Evolutionary conservation across 2,329 filamentous ascomycete genomes (phyloP), one percentile per base, ranked within the genome.

Genomic region (Colletotrichum truncatum): DNA sequence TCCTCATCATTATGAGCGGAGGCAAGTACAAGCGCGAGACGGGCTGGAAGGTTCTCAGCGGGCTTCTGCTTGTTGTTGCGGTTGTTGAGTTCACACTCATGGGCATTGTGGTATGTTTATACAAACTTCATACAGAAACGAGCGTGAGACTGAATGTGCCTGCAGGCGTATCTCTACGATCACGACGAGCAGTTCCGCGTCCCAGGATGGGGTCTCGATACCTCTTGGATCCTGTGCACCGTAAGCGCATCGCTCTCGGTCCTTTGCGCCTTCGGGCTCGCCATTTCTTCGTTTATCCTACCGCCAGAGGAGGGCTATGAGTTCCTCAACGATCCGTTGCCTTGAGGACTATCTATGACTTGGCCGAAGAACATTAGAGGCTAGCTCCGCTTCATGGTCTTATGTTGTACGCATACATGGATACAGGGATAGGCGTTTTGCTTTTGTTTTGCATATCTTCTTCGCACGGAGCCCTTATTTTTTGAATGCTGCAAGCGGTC

Each of bases 251-350:
- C 78, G 23, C 75, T 90, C 2, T 84, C 84, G 23, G 74, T 88
- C 3, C 63, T 88, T 9, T 78, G 82, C 11, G 88, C 86, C 1
- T 78, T 82, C 12, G 88, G 86, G 11, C 81, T 98, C 57, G 81
- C 86, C 1, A 79, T 88, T 10, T 91, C 92, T 2, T 91, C 90
- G 5, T 87, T 89, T 64, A 77, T 91, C 21, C 81, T 97, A 43
- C 91, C 93, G 1, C 86, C 89, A 0, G 94, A 98, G 75, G 93
- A 92, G 72, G 94, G 93, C 60, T 98, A 97, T 80, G 93, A 97
- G 75, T 86, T 93, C 67, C 73, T 87, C 66, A 74, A 78, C 11
- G 84, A 87, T 26, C 78, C 81, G 3, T 62, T 80, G 18, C 64
- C 67, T 9, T 68, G 18, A 45, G 32, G 10, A 16, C 9, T 1